These are phyloP conservation scores for Colletotrichum cuscutae DNA, from an alignment of 2,329 filamentous ascomycete genomes.

Conservation along the genomic window DNA sequence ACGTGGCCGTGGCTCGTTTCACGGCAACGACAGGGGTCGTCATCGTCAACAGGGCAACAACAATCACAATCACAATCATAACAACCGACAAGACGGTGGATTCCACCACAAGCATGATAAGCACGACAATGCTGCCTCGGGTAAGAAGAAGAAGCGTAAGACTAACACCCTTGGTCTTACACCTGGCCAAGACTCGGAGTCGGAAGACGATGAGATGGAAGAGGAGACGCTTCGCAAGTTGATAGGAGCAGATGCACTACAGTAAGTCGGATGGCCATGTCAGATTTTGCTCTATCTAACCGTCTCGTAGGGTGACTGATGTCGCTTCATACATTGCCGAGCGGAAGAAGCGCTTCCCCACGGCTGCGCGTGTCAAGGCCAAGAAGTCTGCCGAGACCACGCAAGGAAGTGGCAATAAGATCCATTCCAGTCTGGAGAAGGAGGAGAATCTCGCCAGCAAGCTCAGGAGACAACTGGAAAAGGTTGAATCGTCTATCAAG, in stretches of 20 bases:
- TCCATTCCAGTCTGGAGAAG: conserved; percentile 52
- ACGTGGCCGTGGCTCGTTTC: conserved; percentile 24
- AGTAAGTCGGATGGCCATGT: conserved; percentile 53
- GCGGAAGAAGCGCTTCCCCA: conserved; percentile 83
- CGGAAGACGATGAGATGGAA: conserved; percentile 75
- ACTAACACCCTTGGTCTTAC: conserved; percentile 78
- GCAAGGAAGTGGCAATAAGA: conserved; percentile 32
- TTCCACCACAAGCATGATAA: conserved; percentile 31
- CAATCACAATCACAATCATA: conserved; percentile 29
- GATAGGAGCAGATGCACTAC: conserved; percentile 64
- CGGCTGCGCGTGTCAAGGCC: conserved; percentile 73
- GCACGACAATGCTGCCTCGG: conserved; percentile 56
- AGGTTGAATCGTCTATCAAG: conserved; percentile 77
- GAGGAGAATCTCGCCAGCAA: conserved; percentile 73
- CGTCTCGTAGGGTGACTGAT: conserved; percentile 66
- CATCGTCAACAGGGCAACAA: conserved; percentile 40
- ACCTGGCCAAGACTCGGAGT: conserved; percentile 70
- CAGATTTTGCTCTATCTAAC: background rate
- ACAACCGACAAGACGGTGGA: conserved; percentile 40
- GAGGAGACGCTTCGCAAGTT: conserved; percentile 72
- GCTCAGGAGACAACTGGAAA: conserved; percentile 72
- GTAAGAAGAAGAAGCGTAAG: conserved; percentile 78
- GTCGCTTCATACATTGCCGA: conserved; percentile 84
- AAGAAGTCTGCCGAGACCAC: conserved; percentile 63
- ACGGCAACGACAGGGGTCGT: conserved; percentile 51